These are phyloP conservation scores for Vigna unguiculata DNA, from an alignment of 306 rosid genomes.

Conservation along the genomic window DNA sequence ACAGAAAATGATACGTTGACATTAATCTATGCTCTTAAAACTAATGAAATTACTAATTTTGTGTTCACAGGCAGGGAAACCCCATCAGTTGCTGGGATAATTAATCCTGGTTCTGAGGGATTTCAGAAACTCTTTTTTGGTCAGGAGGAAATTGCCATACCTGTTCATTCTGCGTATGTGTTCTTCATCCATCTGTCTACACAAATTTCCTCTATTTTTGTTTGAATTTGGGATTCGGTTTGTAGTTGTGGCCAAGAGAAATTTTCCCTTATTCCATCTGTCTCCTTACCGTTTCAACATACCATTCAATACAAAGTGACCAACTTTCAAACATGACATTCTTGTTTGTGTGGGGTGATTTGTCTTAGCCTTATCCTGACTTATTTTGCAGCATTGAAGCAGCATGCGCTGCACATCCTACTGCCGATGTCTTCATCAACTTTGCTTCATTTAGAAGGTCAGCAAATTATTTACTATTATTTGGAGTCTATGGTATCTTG, in stretches of 20 bases:
- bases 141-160: slow-evolving; percentile 97
- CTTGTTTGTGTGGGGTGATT: slow-evolving; percentile 41
- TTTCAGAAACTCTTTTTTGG: slow-evolving; percentile 98
- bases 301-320: slow-evolving; percentile 13
- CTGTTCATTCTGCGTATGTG: slow-evolving; percentile 89
- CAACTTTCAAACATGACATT: slow-evolving; percentile 36
- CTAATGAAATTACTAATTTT: slow-evolving; percentile 40
- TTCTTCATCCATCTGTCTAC: slow-evolving; percentile 34
- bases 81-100: slow-evolving; percentile 98
- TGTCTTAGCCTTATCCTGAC: slow-evolving; percentile 32
- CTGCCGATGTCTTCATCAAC: slow-evolving; percentile 98
- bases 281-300: slow-evolving; percentile 26
- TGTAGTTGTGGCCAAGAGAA: background rate
- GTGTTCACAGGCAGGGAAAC: slow-evolving; percentile 84
- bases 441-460: slow-evolving; percentile 97
- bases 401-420: slow-evolving; percentile 96
- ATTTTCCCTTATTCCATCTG: slow-evolving; percentile 3
- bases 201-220: background rate
- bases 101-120: slow-evolving; percentile 97
- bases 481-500: slow-evolving; percentile 25
- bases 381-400: slow-evolving; percentile 83
- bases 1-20: background rate
- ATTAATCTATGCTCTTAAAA: slow-evolving; percentile 1
- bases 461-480: slow-evolving; percentile 36
- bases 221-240: slow-evolving; percentile 30